Evolutionary conservation across 2,329 filamentous ascomycete genomes (phyloP), one percentile per base, ranked within the genome.

Genomic region (Harringtonia aguacate): DNA sequence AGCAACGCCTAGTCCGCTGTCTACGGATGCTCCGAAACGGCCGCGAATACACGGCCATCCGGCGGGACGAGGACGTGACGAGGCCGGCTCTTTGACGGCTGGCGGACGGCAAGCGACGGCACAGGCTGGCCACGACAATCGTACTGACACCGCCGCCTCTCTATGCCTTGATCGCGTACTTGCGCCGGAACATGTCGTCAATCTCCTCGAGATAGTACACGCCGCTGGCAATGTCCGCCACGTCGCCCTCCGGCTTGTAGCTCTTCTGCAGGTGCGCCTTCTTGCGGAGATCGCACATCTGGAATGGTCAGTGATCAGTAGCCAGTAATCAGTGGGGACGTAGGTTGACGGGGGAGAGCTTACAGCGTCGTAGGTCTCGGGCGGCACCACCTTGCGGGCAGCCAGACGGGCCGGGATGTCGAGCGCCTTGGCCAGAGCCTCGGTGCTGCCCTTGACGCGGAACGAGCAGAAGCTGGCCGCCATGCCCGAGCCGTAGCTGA

Each of bases 131-230:
- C n/a, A n/a, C n/a, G n/a, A n/a, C n/a, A n/a, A n/a, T 27, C 24
- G 24, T 10, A 7, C 24, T 27, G 7, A 10, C 24, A 27, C 24
- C 24, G 24, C 24, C 21, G 8, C 13, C 39, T 21, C 13, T 29
- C 60, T 76, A 89, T 62, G 74, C 80, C 75, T 89, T 85, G 68
- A 89, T 61, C 45, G 72, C 67, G 66, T 92, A 92, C 60, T 76
- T 75, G 57, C 86, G 78, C 69, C 84, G 81, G 80, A 86, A 92
- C 84, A 87, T 87, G 55, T 86, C 84, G 58, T 92, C 85, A 39
- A 92, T 75, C 61, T 81, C 79, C 58, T 77, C 78, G 47, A 92
- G 73, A 68, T 89, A 92, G 70, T 90, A 92, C 20, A 79, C 79
- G 47, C 79, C 81, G 47, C 74, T 65, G 48, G 61, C 60, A 46